These are phyloP conservation scores for Parmales sp. DNA, from an alignment of 108 stramenopile genomes.

Conservation along the genomic window DNA sequence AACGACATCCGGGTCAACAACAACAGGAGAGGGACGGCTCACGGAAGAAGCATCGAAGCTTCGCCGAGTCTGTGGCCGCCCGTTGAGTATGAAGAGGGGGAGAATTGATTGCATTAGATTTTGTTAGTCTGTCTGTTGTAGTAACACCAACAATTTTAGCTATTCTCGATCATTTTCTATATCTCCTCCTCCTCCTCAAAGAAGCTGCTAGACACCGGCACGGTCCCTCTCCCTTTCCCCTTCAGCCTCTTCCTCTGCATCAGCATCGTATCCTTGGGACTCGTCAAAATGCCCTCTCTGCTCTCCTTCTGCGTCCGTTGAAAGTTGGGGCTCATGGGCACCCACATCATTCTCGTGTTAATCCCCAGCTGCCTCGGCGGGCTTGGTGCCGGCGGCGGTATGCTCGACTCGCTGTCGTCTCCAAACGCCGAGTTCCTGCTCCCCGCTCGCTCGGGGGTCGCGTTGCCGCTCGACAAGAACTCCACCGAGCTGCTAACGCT, in stretches of 20 bases:
- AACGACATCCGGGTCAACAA: background rate
- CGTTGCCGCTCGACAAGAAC: background rate
- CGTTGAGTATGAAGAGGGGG: no score
- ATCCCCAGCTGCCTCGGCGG: no score
- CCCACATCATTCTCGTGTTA: background rate
- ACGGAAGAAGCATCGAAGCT: background rate
- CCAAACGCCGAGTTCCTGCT: background rate
- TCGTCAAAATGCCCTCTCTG: background rate
- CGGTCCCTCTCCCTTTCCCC: background rate
- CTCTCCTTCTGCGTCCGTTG: background rate
- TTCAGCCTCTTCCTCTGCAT: slow-evolving; percentile 9
- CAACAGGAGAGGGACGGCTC: background rate
- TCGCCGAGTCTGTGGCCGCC: background rate
- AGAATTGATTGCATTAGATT: no score
- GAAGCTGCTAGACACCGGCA: no score
- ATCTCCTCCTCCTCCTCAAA: no score
- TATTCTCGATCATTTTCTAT: no score
- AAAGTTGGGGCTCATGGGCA: background rate
- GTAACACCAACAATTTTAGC: no score
- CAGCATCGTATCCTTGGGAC: slow-evolving; percentile 9
- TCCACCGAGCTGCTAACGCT: background rate
- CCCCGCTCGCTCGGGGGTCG: background rate
- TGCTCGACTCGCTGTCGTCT: no score
- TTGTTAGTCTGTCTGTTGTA: no score
- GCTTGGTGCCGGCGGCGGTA: no score